These are phyloP conservation scores for Oldenlandia corymbosa DNA, from an alignment of 257 asterid genomes.

Conservation along the genomic window DNA sequence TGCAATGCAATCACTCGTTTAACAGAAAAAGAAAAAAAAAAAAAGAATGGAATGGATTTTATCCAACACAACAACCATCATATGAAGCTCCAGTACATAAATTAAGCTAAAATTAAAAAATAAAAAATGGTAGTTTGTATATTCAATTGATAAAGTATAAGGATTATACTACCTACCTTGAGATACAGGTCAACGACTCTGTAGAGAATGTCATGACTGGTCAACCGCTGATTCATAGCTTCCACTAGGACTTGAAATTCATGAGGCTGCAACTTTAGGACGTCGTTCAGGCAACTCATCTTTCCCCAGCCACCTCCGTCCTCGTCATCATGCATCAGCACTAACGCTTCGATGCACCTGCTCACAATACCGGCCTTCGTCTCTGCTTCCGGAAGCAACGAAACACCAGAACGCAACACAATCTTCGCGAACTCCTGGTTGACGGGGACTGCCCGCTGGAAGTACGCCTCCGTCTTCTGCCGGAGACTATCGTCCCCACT, in stretches of 20 bases:
- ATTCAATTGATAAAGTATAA: too few relatives aligned
- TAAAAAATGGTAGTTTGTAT: too few relatives aligned
- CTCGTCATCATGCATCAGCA: constrained; percentile 33
- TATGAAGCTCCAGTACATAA: too few relatives aligned
- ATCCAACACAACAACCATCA: too few relatives aligned
- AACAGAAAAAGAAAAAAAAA: too few relatives aligned
- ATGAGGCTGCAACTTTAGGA: constrained; percentile 29
- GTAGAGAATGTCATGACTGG: constrained; percentile 68
- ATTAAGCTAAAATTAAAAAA: too few relatives aligned
- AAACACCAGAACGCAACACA: constrained; percentile 52
- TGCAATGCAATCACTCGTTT: too few relatives aligned
- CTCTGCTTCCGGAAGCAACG: constrained; percentile 77
- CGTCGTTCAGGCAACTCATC: constrained; percentile 35
- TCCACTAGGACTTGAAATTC: constrained; percentile 49
- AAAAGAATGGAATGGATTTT: too few relatives aligned
- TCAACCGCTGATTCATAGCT: constrained; percentile 47
- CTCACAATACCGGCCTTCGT: constrained; percentile 49
- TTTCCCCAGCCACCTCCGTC: constrained; percentile 31
- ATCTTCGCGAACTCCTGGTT: constrained; percentile 45
- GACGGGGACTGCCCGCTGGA: constrained; percentile 48
- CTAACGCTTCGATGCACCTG: constrained; percentile 70
- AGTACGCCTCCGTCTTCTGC: constrained; percentile 61
- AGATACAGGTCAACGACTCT: constrained; percentile 61
- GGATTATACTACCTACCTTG: constrained; percentile 42
- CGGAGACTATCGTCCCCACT: constrained; percentile 34